Evolutionary conservation across 306 rosid genomes (phyloP).

Genomic region (Rosa lucieae): DNA sequence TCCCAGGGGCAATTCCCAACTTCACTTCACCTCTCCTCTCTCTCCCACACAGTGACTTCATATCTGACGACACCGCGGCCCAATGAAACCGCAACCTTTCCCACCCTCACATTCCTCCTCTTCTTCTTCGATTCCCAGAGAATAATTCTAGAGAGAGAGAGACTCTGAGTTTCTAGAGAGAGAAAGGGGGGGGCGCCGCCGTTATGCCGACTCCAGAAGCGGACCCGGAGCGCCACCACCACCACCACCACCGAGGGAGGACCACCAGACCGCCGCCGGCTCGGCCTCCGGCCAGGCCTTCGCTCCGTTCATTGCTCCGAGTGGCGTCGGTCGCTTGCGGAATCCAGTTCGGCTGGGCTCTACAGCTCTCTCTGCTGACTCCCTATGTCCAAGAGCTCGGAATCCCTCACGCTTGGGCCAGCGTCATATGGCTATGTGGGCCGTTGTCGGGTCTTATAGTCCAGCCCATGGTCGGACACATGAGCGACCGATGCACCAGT

Average conservation of each 20-base stretch:
- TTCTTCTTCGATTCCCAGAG: background rate
- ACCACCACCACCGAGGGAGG: conserved; percentile 29
- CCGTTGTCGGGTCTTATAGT: conserved; percentile 82
- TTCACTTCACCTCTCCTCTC: background rate
- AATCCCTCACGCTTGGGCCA: conserved; percentile 90
- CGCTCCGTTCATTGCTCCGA: conserved; percentile 50
- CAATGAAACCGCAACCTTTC: conserved; percentile 19
- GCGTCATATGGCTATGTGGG: conserved; percentile 90
- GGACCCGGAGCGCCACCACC: conserved; percentile 23
- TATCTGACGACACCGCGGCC: conserved; percentile 5
- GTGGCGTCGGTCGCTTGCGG: conserved; percentile 89
- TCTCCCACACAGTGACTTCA: background rate
- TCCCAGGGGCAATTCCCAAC: background rate
- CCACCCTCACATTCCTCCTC: background rate
- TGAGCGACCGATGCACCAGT: conserved; percentile 77
- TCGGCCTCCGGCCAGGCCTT: conserved; percentile 39
- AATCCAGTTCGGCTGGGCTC: conserved; percentile 96
- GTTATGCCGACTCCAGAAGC: conserved; percentile 54
- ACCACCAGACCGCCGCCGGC: conserved; percentile 28
- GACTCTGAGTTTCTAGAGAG: background rate
- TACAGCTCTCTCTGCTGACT: conserved; percentile 84
- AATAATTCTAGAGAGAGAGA: background rate
- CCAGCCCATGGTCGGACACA: conserved; percentile 84
- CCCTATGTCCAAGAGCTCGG: conserved; percentile 98
- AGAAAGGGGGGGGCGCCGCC: background rate